Percentiles rank a stretch among this genome's conserved stretches.
phyloP scores from a whole-genome alignment of 2,329 filamentous ascomycete genomes.

The Talaromyces sp. region DNA sequence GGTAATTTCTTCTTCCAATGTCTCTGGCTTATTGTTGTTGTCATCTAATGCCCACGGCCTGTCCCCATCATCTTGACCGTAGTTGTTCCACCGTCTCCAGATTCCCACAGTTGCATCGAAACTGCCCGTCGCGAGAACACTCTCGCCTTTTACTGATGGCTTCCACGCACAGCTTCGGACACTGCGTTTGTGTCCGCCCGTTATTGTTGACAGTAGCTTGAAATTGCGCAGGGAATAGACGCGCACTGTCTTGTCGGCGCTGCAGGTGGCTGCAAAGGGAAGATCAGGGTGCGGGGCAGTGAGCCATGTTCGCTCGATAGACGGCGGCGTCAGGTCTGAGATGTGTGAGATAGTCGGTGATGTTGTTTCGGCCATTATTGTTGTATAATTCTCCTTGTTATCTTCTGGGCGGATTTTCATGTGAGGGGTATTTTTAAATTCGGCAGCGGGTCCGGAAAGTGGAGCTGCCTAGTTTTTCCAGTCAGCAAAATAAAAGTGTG shows the following conservation, averaged over 20 bases:
- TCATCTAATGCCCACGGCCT: conserved; percentile 21
- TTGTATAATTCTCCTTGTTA: not conserved
- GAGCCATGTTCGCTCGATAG: conserved; percentile 67
- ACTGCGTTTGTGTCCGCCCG: conserved; percentile 83
- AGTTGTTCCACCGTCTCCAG: conserved; percentile 59
- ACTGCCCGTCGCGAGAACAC: conserved; percentile 82
- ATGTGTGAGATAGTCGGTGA: conserved; percentile 35
- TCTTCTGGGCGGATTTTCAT: not conserved
- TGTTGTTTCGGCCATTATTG: not conserved
- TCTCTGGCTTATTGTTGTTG: not conserved
- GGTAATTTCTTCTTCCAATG: not conserved
- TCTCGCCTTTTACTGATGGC: conserved; percentile 57
- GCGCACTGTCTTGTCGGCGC: conserved; percentile 77
- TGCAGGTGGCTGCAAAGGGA: conserved; percentile 82
- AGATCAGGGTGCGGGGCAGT: conserved; percentile 79
- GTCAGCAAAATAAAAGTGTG: not conserved
- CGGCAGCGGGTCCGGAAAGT: not conserved
- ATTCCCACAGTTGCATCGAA: conserved; percentile 89
- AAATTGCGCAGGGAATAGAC: conserved; percentile 83
- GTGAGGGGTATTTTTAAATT: not conserved
- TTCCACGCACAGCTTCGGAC: conserved; percentile 88
- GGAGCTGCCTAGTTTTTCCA: not conserved
- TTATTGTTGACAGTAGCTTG: conserved; percentile 69
- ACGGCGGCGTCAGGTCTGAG: conserved; percentile 49
- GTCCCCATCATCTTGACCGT: conserved; percentile 19